Evolutionary conservation across 2,329 filamentous ascomycete species (phyloP), one percentile per base, ranked within the genome.

Genomic region (Trichoderma atroviride): DNA sequence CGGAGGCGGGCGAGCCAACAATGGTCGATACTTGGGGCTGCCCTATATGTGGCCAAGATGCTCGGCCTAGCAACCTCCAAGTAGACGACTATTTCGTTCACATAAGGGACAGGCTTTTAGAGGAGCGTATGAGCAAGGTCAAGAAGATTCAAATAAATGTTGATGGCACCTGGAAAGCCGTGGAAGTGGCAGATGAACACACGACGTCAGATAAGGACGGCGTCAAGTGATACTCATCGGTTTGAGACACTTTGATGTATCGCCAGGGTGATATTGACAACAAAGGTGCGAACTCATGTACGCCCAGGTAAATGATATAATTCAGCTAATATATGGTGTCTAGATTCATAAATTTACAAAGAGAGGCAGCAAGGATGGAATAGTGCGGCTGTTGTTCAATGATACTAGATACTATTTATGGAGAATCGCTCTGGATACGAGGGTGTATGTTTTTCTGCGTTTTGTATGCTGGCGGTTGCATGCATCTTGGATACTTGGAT

Each of bases 21-120:
- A 80, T 86, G 67, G 83, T 87, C 0, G 92, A 96, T 75, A 87
- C 88, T 64, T 97, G 94, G 94, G 91, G 87, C 72, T 99, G 96
- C 74, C 96, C 96, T 0, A 88, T 97, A 35, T 98, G 95, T 78
- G 84, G 84, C 31, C 82, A 81, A 37, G 94, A 97, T 78, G 93
- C 92, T 13, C 87, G 94, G 16, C 96, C 95, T 0, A 82, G 84
- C 29, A 87, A 83, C 70, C 85, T 98, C 1, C 79, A 88, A 2
- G 82, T 95, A 6, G 94, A 98, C 75, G 87, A 87, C 1, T 97
- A 94, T 76, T 82, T 97, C 56, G 76, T 84, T 14, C 80, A 86
- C 0, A 88, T 97, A 0, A 85, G 88, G 16, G 74, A 79, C 1
- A 78, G 85, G 58, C 81, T 96, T 9, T 35, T 75, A 5, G 66